These are phyloP conservation scores for Monosporozyma aquatica DNA, from an alignment of 805 yeast genomes.

Conservation along the genomic window DNA sequence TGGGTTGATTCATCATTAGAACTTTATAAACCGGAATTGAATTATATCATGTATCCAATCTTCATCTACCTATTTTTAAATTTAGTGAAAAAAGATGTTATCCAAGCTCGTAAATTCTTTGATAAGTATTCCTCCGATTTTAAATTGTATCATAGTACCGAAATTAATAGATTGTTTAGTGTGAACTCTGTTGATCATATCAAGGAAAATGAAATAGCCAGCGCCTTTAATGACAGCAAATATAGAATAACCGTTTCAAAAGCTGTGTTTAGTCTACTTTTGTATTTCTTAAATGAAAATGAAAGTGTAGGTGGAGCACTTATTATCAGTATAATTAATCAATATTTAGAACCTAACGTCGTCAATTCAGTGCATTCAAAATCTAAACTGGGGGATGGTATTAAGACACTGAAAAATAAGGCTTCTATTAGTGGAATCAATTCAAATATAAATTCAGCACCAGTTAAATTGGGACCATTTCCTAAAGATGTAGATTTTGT, in stretches of 20 bases:
- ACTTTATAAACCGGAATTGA: conserved; percentile 80
- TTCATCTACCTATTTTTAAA: conserved; percentile 83
- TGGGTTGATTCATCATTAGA: conserved; percentile 93
- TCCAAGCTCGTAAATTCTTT: conserved; percentile 64
- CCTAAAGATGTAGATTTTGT: conserved; percentile 82
- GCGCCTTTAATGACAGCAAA: conserved; percentile 60
- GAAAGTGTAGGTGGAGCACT: conserved; percentile 88
- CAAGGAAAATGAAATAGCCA: conserved; percentile 73
- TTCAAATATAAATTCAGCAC: conserved; percentile 27
- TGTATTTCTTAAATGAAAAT: conserved; percentile 83
- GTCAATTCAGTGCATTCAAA: conserved; percentile 31
- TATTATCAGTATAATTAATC: conserved; percentile 76
- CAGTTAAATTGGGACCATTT: conserved; percentile 70
- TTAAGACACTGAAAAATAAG: conserved; percentile 16
- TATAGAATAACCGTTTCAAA: conserved; percentile 70
- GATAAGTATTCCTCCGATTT: conserved; percentile 70
- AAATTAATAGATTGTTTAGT: conserved; percentile 61
- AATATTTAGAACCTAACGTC: conserved; percentile 51
- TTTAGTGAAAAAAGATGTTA: conserved; percentile 53
- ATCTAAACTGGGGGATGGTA: conserved; percentile 28
- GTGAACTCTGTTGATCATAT: conserved; percentile 74
- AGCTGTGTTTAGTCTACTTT: conserved; percentile 72
- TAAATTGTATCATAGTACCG: conserved; percentile 64
- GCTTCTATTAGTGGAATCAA: conserved; percentile 26
- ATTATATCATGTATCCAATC: conserved; percentile 80